Percentiles rank a stretch among this genome's conserved stretches.
Conservation (phyloP, 768 basidiomycete species). For the Mycena rosella region DNA sequence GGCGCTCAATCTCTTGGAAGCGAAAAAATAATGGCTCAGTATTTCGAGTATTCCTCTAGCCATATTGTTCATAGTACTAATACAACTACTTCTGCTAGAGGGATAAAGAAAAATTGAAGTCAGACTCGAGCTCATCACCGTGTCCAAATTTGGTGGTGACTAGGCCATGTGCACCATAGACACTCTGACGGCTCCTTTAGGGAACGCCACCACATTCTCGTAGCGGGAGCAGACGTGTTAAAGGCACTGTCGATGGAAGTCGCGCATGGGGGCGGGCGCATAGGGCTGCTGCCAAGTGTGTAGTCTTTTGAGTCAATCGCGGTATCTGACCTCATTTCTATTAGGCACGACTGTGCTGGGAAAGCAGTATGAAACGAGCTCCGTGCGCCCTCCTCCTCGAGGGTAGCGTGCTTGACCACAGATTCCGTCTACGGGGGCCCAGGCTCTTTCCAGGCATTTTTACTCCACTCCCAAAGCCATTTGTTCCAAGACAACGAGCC, state of each 20-base stretch:
- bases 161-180: too few relatives aligned
- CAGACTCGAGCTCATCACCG: too few relatives aligned
- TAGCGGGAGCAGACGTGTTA: conserved; percentile 22
- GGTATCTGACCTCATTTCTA: not conserved
- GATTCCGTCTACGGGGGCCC: conserved; percentile 36
- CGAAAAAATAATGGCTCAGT: too few relatives aligned
- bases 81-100: too few relatives aligned
- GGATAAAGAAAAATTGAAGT: too few relatives aligned
- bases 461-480: conserved; percentile 19
- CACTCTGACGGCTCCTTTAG: too few relatives aligned
- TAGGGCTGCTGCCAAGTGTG: conserved; percentile 31
- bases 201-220: conserved; percentile 28
- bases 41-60: too few relatives aligned
- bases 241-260: conserved; percentile 29
- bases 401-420: too few relatives aligned
- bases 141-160: too few relatives aligned
- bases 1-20: too few relatives aligned
- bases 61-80: too few relatives aligned
- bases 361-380: conserved; percentile 30
- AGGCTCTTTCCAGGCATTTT: conserved; percentile 22
- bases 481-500: not conserved
- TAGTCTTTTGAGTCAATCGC: not conserved
- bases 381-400: conserved; percentile 10
- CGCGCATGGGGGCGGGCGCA: conserved; percentile 26
- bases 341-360: conserved; percentile 24